phyloP scores from a whole-genome alignment of 148 eudicot species.

The Polygonum aviculare region DNA sequence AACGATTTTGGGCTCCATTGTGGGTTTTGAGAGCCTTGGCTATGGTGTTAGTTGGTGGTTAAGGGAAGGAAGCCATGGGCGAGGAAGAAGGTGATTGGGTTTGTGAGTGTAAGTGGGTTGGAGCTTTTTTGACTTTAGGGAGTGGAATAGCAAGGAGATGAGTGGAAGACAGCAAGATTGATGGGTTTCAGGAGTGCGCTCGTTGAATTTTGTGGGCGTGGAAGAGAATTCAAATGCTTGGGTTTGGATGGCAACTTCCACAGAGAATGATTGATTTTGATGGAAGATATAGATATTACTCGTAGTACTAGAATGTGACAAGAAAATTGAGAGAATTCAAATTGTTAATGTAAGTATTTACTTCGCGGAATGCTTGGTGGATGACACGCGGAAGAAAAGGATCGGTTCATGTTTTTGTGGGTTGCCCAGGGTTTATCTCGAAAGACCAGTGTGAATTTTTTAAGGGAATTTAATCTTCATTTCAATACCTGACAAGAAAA shows the following conservation, averaged over 20 bases:
- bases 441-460: too few relatives aligned
- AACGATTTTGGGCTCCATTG: neutral
- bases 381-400: neutral
- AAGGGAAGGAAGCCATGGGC: slow-evolving; percentile 1
- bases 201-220: neutral
- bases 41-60: neutral
- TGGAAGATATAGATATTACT: neutral
- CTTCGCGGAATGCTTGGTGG: neutral
- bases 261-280: neutral
- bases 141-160: neutral
- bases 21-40: neutral
- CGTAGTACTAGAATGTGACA: too few relatives aligned
- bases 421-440: neutral
- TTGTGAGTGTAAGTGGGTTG: neutral
- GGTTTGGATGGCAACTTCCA: neutral
- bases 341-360: neutral
- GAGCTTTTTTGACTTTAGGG: slow-evolving; percentile 8
- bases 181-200: neutral
- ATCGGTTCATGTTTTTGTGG: neutral
- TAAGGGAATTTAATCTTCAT: too few relatives aligned
- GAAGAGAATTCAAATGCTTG: neutral
- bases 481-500: too few relatives aligned
- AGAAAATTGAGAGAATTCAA: neutral
- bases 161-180: slow-evolving; percentile 12
- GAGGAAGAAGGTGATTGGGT: neutral